Evolutionary conservation across 371 early-diverging fungal genomes (phyloP), one percentile per base, ranked within the genome.

Genomic region (Circinella umbellata): DNA sequence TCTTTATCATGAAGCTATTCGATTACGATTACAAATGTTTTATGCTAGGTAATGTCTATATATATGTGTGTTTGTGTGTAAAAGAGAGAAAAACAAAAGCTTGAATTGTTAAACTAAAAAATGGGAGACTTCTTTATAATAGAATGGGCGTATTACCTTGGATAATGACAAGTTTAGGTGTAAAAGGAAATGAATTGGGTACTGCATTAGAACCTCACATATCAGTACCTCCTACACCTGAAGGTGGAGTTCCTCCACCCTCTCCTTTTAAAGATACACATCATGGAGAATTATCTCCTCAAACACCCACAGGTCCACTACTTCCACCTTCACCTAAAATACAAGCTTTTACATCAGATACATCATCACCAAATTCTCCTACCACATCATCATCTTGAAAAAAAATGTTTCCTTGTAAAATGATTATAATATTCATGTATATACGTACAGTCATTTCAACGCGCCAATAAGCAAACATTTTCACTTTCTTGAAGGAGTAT

Each of bases 1-100:
- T 69, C 74, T 97, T 15, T 95, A 90, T 75, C 77, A 85, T n/a
- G 97, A 98, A 76, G 85, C 90, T 4, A 80, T 93, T 27, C 84
- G 91, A n/a, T 80, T 96, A 64, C 91, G 94, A 61, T 81, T 96
- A 20, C 91, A 91, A 68, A 97, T 97, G 95, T 96, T 96, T 70
- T 94, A 94, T 74, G 92, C 96, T 35, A 81, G 81, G 81, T 81
- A 72, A 69, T 34, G 11, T 6, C 13, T 34, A 37, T 42, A 14
- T 61, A 51, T 7, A 54, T 49, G n/a, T 47, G 18, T 38, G 8
- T 17, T 3, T 65, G 17, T 65, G n/a, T 27, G n/a, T 59, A 6
- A 64, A 1, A 11, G 42, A 42, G 42, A 42, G 42, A 42, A 3
- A 42, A 42, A 42, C 39, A 9, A 42, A 9, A 35, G 27, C 27